Base-by-base conservation (phyloP, 2,329 filamentous ascomycete species). In the Penicillium sp. region DNA sequence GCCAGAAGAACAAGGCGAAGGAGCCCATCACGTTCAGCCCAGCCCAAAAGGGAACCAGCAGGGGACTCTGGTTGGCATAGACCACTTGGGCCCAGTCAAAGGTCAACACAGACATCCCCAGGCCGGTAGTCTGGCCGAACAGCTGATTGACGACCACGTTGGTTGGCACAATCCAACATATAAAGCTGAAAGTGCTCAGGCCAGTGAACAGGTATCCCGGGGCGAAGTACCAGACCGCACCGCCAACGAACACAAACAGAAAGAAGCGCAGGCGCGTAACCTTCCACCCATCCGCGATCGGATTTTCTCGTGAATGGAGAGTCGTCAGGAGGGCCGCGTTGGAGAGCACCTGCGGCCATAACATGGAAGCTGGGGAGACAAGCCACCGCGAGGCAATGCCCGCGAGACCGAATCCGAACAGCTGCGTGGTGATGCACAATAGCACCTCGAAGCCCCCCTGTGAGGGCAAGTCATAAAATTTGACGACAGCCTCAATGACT, bases 21-120 rank as follows among this genome's bases (percentile, higher is more conserved):
- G 68, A 69, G 7, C 59, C 63, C 49, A 72, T 70, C 4, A 71
- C 68, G 41, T 73, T 73, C 4, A 57, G 45, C 4, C 57, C 63
- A 20, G 56, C 65, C 64, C 57, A 70, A 40, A 64, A 86, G 7
- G 83, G 83, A 3, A 83, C 80, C 32, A 86, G 78, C 9, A 87
- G 67, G 11, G 83, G 83, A 10, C 80, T 84, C 14, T 79, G 78
- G 30, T 85, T 72, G 36, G 78, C 86, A 46, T 80, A 84, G 9
- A 83, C 75, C 29, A 87, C 76, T 57, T 86, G 81, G 3, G 81
- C 82, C 83, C 84, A 87, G 67, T 87, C 84, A 53, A 87, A 86
- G 0, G 84, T 87, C 41, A 88, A 75, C 1, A 84, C 79, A 4
- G 87, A 68, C 44, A 88, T 62, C 0, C 80, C 84, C 4, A 88